Evolutionary conservation across 768 basidiomycete genomes (phyloP).

Genomic region (Tylopilus felleus): DNA sequence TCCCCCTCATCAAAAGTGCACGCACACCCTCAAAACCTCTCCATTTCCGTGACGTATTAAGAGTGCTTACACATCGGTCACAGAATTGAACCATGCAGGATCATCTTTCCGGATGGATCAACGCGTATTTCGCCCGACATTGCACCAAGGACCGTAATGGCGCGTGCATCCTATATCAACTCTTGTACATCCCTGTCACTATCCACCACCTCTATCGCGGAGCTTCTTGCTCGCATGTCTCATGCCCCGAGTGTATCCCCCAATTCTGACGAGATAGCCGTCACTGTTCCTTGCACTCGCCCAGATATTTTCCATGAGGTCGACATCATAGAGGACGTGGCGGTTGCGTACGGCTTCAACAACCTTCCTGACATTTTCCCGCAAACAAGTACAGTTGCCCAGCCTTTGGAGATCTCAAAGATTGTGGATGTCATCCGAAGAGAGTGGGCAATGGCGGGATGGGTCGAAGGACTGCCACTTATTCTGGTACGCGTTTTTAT

Average conservation of each 20-base stretch:
- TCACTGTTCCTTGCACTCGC: constrained; percentile 88
- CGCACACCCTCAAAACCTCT: neutral
- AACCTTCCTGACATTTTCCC: constrained; percentile 93
- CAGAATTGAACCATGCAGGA: constrained; percentile 91
- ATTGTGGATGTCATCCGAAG: constrained; percentile 82
- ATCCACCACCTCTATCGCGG: constrained; percentile 58
- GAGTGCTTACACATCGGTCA: neutral
- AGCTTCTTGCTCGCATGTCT: constrained; percentile 82
- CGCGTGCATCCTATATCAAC: constrained; percentile 90
- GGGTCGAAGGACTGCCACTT: constrained; percentile 92
- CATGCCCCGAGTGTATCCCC: constrained; percentile 50
- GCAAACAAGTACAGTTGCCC: constrained; percentile 89
- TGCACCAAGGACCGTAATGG: constrained; percentile 62
- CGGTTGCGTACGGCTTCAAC: constrained; percentile 97
- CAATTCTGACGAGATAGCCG: constrained; percentile 61
- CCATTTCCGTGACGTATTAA: neutral
- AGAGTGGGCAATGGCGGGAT: constrained; percentile 94
- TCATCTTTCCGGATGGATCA: constrained; percentile 76
- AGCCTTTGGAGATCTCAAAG: constrained; percentile 86
- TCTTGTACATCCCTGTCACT: constrained; percentile 88
- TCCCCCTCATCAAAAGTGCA: neutral
- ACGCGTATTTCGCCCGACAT: constrained; percentile 78
- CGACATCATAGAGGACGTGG: constrained; percentile 97
- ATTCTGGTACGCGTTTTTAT: constrained; percentile 61
- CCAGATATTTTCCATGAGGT: constrained; percentile 98